Conservation (phyloP, 495 filamentous ascomycete species). For the Penicilliopsis zonata region DNA sequence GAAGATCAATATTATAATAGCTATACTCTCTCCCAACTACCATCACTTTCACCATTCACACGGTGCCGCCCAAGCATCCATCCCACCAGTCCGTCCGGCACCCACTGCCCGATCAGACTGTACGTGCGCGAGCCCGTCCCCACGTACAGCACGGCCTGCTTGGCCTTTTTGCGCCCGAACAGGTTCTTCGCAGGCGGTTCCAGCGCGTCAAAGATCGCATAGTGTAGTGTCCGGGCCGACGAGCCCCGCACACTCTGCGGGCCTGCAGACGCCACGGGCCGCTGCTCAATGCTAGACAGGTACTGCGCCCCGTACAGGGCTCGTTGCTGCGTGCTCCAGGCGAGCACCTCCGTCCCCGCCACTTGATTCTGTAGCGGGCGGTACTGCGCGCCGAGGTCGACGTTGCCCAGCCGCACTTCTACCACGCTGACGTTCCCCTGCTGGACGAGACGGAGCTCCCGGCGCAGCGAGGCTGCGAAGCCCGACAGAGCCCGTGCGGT, state of each 20-base stretch:
- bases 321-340: constrained; percentile 49
- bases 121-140: constrained; percentile 75
- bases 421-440: constrained; percentile 55
- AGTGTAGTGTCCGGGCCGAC: constrained; percentile 62
- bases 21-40: too few relatives aligned
- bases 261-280: constrained; percentile 28
- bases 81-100: constrained; percentile 63
- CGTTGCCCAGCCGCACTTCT: constrained; percentile 76
- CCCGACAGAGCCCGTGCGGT: constrained; percentile 65
- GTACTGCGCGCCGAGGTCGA: constrained; percentile 49
- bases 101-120: constrained; percentile 73
- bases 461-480: constrained; percentile 64
- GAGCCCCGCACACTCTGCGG: constrained; percentile 45
- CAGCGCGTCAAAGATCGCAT: constrained; percentile 77
- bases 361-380: constrained; percentile 26
- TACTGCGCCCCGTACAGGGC: constrained; percentile 30
- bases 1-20: too few relatives aligned
- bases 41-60: too few relatives aligned
- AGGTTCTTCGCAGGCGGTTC: constrained; percentile 32
- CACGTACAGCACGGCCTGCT: constrained; percentile 50
- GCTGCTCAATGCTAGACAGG: constrained; percentile 31
- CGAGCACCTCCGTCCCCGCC: constrained; percentile 47
- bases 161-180: constrained; percentile 25
- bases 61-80: constrained; percentile 87
- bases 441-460: constrained; percentile 50